phyloP scores from a whole-genome alignment of 345 rosid species.

The Bruguiera sexangula region DNA sequence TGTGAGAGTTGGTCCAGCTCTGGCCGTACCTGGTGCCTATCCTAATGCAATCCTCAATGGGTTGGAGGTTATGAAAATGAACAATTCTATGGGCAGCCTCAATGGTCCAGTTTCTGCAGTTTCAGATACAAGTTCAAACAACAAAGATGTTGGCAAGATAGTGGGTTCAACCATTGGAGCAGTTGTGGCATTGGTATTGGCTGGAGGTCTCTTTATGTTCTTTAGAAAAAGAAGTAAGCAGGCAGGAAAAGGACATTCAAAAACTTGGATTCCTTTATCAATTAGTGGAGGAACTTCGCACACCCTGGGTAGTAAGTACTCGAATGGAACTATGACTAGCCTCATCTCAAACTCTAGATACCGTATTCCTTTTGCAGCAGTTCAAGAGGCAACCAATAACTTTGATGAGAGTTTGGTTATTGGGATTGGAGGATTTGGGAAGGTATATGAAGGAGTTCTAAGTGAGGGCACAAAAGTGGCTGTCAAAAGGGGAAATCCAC shows the following conservation, averaged over 20 bases:
- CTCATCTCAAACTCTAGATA: slow-evolving; percentile 20
- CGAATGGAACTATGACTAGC: slow-evolving; percentile 27
- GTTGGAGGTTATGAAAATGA: slow-evolving; percentile 37
- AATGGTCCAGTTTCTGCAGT: slow-evolving; percentile 8
- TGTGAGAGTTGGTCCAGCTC: slow-evolving; percentile 40
- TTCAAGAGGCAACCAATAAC: slow-evolving; percentile 34
- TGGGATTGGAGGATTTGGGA: slow-evolving; percentile 38
- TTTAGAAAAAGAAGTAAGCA: slow-evolving; percentile 16
- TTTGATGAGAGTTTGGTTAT: slow-evolving; percentile 34
- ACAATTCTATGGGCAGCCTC: slow-evolving; percentile 33
- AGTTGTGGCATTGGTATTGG: slow-evolving; percentile 3
- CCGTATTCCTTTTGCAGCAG: slow-evolving; percentile 28
- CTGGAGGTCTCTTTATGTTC: slow-evolving; percentile 13
- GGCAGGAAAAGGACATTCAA: slow-evolving; percentile 25
- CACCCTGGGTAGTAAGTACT: slow-evolving; percentile 31
- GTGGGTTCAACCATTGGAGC: slow-evolving; percentile 23
- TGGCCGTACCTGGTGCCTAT: not conserved
- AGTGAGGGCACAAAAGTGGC: slow-evolving; percentile 29
- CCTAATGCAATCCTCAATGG: slow-evolving; percentile 37
- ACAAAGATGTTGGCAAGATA: slow-evolving; percentile 23
- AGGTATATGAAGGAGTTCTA: slow-evolving; percentile 26
- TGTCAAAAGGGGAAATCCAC: slow-evolving; percentile 32
- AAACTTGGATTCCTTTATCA: slow-evolving; percentile 32
- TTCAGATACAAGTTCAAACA: slow-evolving; percentile 25
- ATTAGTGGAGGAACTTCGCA: slow-evolving; percentile 27